phyloP scores from a whole-genome alignment of 495 filamentous ascomycete genomes.

The Tuber aestivum region DNA sequence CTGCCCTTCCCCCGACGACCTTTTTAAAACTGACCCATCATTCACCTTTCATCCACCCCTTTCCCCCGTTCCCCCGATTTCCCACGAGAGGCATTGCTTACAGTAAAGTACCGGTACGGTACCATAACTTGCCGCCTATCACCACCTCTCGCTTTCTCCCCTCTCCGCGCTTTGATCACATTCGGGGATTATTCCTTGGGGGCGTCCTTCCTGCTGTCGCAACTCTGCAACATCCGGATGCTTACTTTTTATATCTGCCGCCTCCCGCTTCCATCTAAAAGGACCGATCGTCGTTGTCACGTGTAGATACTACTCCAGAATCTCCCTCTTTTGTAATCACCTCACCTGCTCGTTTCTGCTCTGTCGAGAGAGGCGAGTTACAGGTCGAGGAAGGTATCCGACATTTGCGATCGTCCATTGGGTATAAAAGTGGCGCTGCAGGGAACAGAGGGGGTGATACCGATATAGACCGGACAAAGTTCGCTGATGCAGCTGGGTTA shows the following conservation, averaged over 20 bases:
- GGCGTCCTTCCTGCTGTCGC: constrained; percentile 26
- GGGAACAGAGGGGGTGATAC: neutral
- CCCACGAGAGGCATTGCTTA: constrained; percentile 6
- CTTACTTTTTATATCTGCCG: constrained; percentile 42
- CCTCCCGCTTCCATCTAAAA: constrained; percentile 41
- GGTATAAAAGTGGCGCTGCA: neutral
- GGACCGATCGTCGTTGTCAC: constrained; percentile 36
- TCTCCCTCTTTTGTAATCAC: neutral
- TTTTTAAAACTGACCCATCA: neutral
- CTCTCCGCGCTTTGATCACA: constrained; percentile 40
- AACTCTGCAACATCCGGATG: constrained; percentile 40
- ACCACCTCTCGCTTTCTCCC: neutral
- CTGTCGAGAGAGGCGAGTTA: neutral
- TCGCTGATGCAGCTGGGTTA: neutral
- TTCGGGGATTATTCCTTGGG: constrained; percentile 41
- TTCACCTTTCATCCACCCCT: constrained; percentile 3
- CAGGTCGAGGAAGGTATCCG: neutral
- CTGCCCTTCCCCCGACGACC: constrained; percentile 17
- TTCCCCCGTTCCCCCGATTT: constrained; percentile 21
- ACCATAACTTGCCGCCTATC: neutral
- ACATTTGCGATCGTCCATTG: neutral
- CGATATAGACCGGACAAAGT: neutral
- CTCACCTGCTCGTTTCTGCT: neutral
- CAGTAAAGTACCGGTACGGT: no score
- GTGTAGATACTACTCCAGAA: constrained; percentile 31